A percentile compares a stretch with the other conserved stretches of the same genome.
These are phyloP conservation scores for Sutorius australiensis DNA, from an alignment of 768 basidiomycete genomes.

Conservation along the genomic window DNA sequence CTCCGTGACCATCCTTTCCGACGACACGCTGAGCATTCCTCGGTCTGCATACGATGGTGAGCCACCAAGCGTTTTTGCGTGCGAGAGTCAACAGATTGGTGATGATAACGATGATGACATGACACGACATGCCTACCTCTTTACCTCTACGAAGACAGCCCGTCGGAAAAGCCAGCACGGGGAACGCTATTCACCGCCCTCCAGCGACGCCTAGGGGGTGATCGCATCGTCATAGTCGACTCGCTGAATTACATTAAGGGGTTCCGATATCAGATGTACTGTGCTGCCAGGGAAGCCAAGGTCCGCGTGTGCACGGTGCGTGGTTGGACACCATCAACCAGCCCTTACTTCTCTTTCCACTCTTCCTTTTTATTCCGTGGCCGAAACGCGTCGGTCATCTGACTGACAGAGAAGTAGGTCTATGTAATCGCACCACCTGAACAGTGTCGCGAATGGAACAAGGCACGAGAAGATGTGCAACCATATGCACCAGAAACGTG, in stretches of 20 bases:
- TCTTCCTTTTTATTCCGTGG: background rate
- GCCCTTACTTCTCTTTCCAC: too few relatives aligned
- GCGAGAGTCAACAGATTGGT: background rate
- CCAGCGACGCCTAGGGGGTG: constrained; percentile 64
- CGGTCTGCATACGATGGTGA: constrained; percentile 73
- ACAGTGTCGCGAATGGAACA: constrained; percentile 76
- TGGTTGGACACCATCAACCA: constrained; percentile 6
- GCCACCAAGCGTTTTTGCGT: constrained; percentile 9
- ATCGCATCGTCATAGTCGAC: constrained; percentile 86
- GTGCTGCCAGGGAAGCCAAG: constrained; percentile 85
- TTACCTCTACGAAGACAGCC: constrained; percentile 52
- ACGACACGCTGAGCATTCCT: constrained; percentile 62
- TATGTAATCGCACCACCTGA: constrained; percentile 74
- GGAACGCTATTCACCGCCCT: constrained; percentile 79
- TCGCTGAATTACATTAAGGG: constrained; percentile 97
- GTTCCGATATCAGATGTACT: constrained; percentile 97
- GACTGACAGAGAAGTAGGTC: constrained; percentile 44
- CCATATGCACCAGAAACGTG: constrained; percentile 74
- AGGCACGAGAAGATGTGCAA: constrained; percentile 40
- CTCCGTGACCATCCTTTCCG: constrained; percentile 57
- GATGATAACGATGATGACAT: background rate
- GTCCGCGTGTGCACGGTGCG: constrained; percentile 83
- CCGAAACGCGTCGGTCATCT: background rate
- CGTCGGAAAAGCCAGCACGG: constrained; percentile 85
- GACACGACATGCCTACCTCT: background rate